Evolutionary conservation across 202 grass and related monocot genomes (phyloP).

Genomic region (Digitaria exilis): DNA sequence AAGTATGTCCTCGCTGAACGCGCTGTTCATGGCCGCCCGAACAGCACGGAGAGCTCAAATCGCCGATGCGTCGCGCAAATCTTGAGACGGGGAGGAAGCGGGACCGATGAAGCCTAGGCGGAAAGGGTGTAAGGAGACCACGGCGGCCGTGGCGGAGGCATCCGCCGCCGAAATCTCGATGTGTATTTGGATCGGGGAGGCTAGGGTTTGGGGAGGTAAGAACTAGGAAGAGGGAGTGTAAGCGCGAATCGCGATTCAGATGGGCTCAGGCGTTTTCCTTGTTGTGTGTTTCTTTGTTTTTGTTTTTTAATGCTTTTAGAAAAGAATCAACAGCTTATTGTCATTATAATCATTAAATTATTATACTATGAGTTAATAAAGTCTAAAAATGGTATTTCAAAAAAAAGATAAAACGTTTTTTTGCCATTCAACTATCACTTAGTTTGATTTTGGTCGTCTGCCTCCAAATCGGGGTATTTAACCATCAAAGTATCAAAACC

Average conservation of each 20-base stretch:
- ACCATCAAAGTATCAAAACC: no score
- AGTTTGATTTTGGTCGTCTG: no score
- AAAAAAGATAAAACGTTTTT: no score
- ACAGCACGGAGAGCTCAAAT: conserved; percentile 37
- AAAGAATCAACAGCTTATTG: background rate
- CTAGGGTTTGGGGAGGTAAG: conserved; percentile 60
- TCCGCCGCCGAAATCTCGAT: conserved; percentile 47
- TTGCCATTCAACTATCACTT: no score
- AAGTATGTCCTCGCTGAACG: conserved; percentile 88
- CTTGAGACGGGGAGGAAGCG: background rate
- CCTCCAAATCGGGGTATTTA: no score
- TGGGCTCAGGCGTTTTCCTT: conserved; percentile 33
- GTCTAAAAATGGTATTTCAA: background rate
- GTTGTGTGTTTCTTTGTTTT: background rate
- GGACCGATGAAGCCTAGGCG: background rate
- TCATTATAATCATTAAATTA: background rate
- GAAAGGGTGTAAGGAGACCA: conserved; percentile 19
- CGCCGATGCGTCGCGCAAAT: conserved; percentile 26
- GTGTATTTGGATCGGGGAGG: conserved; percentile 40
- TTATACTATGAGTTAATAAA: background rate
- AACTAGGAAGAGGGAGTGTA: conserved; percentile 4
- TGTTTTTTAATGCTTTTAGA: background rate
- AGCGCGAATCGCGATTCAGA: conserved; percentile 33
- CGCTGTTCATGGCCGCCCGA: conserved; percentile 69
- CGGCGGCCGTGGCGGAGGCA: conserved; percentile 42